phyloP scores from a whole-genome alignment of 1,284 basidiomycete genomes.

The Leucoagaricus sp. region DNA sequence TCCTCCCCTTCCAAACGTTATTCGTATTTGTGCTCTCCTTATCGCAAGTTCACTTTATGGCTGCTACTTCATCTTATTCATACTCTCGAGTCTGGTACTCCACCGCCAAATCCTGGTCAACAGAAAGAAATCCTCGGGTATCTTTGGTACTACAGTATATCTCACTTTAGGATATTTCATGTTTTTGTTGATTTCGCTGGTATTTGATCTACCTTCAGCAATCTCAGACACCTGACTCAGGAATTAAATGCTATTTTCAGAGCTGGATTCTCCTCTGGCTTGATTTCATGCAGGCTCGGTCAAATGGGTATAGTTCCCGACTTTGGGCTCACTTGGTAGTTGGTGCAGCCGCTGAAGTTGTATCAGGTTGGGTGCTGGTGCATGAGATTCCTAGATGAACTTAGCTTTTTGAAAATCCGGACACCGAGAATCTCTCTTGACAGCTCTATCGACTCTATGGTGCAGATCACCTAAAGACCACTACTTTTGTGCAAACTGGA shows the following conservation, averaged over 20 bases:
- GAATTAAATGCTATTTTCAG: neutral
- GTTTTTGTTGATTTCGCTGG: neutral
- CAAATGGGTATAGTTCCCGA: too few relatives aligned
- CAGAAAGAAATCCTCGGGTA: neutral
- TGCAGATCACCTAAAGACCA: too few relatives aligned
- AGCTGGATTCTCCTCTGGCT: constrained; percentile 4
- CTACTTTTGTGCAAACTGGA: too few relatives aligned
- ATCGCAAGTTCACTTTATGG: neutral
- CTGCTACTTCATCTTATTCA: constrained; percentile 2
- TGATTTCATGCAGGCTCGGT: neutral
- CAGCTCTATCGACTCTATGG: too few relatives aligned
- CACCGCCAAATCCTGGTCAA: constrained; percentile 2
- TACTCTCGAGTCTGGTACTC: constrained; percentile 4
- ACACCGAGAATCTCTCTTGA: too few relatives aligned
- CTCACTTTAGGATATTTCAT: constrained; percentile 3
- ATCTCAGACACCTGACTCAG: too few relatives aligned
- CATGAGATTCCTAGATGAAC: too few relatives aligned
- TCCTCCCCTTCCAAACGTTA: neutral
- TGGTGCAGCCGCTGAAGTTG: too few relatives aligned
- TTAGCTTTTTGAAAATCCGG: too few relatives aligned
- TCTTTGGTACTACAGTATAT: constrained; percentile 3
- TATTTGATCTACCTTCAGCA: neutral
- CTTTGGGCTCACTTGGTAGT: too few relatives aligned
- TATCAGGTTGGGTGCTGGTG: too few relatives aligned
- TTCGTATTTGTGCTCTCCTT: neutral